Conservation (phyloP, 768 basidiomycete species). For the Suillus discolor region DNA sequence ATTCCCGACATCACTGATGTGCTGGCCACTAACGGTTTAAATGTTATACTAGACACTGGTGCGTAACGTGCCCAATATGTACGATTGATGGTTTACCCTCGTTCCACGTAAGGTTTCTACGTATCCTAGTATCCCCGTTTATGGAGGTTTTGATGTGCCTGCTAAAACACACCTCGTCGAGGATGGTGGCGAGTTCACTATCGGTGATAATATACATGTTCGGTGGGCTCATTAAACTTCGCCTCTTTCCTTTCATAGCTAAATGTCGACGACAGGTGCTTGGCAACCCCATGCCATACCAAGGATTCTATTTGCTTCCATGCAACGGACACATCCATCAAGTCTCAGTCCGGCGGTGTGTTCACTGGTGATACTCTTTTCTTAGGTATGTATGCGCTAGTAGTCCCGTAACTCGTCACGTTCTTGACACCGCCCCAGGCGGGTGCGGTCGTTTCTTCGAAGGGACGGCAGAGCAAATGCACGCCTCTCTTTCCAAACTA, state of each 20-base stretch:
- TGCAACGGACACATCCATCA: conserved; percentile 52
- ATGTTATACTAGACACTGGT: conserved; percentile 29
- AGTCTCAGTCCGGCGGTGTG: conserved; percentile 66
- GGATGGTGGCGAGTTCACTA: conserved; percentile 76
- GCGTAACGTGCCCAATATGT: conserved; percentile 14
- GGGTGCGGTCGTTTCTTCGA: conserved; percentile 97
- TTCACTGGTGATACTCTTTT: conserved; percentile 97
- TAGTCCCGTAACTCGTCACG: not conserved
- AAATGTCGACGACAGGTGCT: conserved; percentile 50
- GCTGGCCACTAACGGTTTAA: conserved; percentile 11
- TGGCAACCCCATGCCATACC: conserved; percentile 93
- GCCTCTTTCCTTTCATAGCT: not conserved
- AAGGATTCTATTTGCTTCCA: conserved; percentile 95
- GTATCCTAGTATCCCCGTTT: conserved; percentile 55
- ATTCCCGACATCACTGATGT: not conserved
- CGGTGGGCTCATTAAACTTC: conserved; percentile 40
- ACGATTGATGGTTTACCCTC: not conserved
- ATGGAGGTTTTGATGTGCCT: conserved; percentile 79
- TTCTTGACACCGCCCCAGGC: conserved; percentile 34
- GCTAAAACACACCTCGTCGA: conserved; percentile 74
- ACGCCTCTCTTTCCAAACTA: conserved; percentile 66
- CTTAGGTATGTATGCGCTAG: conserved; percentile 32
- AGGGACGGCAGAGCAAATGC: conserved; percentile 80
- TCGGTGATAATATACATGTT: conserved; percentile 67
- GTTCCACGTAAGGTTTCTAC: conserved; percentile 39